Conservation (phyloP, 2,329 filamentous ascomycete species). For the Neospermospora avenae region DNA sequence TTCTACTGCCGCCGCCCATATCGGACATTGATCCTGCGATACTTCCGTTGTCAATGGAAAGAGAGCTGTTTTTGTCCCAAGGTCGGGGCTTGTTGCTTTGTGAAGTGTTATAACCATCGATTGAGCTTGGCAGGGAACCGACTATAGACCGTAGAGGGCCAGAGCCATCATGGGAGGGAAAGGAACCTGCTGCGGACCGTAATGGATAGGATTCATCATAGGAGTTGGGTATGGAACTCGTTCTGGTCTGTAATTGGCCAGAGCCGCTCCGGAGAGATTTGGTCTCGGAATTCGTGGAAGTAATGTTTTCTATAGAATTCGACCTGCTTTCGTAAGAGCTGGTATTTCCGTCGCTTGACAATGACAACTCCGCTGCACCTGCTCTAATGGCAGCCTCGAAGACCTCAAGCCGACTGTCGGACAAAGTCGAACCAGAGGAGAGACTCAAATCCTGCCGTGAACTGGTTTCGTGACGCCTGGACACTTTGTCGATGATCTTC, state of each 20-base stretch:
- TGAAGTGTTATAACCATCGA: slow-evolving; percentile 20
- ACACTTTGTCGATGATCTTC: slow-evolving; percentile 72
- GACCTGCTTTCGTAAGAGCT: slow-evolving; percentile 52
- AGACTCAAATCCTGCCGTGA: slow-evolving; percentile 45
- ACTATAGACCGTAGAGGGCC: slow-evolving; percentile 19
- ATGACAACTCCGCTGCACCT: slow-evolving; percentile 37
- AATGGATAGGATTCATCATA: slow-evolving; percentile 20
- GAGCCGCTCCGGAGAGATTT: slow-evolving; percentile 15
- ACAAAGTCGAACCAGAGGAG: slow-evolving; percentile 53
- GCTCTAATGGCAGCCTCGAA: slow-evolving; percentile 36
- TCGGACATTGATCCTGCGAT: slow-evolving; percentile 22
- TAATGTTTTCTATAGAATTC: slow-evolving; percentile 17
- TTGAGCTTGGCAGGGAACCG: slow-evolving; percentile 26
- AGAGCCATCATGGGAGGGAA: too few species aligned
- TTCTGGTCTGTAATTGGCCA: slow-evolving; percentile 18
- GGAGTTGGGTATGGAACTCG: slow-evolving; percentile 26
- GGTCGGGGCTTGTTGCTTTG: slow-evolving; percentile 15
- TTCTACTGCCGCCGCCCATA: slow-evolving; percentile 12
- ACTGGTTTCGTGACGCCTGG: slow-evolving; percentile 57
- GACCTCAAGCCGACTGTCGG: slow-evolving; percentile 37
- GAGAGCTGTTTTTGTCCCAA: slow-evolving; percentile 31
- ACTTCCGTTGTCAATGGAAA: slow-evolving; percentile 20
- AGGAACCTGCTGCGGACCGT: too few species aligned
- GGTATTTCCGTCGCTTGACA: slow-evolving; percentile 54
- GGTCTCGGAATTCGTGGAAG: slow-evolving; percentile 11